Conservation (phyloP, 164 flowering plant genomes). For the Paratinospora sagittata region DNA sequence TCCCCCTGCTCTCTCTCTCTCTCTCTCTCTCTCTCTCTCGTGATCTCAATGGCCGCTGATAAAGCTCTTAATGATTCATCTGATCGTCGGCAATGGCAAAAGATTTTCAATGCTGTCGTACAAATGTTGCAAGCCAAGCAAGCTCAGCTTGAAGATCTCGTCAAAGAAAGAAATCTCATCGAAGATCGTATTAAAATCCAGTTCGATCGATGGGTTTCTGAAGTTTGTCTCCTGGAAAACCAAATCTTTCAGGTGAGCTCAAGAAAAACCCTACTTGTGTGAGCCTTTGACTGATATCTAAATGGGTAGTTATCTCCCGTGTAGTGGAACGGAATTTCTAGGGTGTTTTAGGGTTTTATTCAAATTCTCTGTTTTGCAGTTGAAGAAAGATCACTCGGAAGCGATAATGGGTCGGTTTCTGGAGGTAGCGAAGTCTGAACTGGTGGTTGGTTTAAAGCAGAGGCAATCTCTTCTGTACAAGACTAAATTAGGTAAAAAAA, state of each 20-base stretch:
- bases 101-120: slow-evolving; percentile 31
- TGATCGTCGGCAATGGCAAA: slow-evolving; percentile 37
- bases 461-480: slow-evolving; percentile 36
- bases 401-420: slow-evolving; percentile 30
- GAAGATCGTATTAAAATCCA: slow-evolving; percentile 38
- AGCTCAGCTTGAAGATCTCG: slow-evolving; percentile 38
- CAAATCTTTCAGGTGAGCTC: slow-evolving; percentile 37
- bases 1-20: background rate
- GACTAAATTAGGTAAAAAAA: slow-evolving; percentile 40
- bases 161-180: slow-evolving; percentile 36
- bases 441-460: slow-evolving; percentile 40
- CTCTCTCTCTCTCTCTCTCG: slow-evolving; percentile 2
- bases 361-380: slow-evolving; percentile 27
- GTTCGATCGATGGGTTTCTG: slow-evolving; percentile 37
- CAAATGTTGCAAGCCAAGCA: slow-evolving; percentile 35
- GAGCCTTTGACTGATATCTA: background rate
- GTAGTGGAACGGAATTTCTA: background rate
- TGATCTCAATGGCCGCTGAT: slow-evolving; percentile 10
- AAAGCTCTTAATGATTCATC: slow-evolving; percentile 14
- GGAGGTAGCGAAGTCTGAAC: slow-evolving; percentile 36
- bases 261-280: background rate
- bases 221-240: slow-evolving; percentile 33
- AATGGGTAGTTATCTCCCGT: background rate
- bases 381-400: slow-evolving; percentile 27
- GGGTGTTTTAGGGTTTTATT: slow-evolving; percentile 8